Conservation (phyloP, 164 flowering plant genomes). For the Tetrastigma voinierianum region DNA sequence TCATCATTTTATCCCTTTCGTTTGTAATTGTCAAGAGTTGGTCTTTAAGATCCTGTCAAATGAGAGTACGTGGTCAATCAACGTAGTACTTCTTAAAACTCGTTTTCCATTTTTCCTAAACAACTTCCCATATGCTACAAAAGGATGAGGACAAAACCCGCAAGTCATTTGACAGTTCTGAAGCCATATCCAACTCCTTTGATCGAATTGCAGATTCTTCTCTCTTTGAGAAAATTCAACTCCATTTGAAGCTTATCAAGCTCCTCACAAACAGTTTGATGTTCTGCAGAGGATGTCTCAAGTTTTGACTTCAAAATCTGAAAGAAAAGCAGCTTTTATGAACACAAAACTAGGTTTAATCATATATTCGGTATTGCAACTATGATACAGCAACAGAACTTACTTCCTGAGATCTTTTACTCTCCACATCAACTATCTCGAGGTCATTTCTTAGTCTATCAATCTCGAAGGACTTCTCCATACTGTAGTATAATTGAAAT, state of each 20-base stretch:
- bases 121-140: background rate
- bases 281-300: constrained; percentile 25
- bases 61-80: background rate
- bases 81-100: background rate
- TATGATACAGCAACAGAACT: constrained; percentile 11
- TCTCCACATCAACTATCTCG: constrained; percentile 23
- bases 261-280: constrained; percentile 24
- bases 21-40: constrained; percentile 25
- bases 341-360: background rate
- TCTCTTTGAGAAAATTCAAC: constrained; percentile 21
- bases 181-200: constrained; percentile 16
- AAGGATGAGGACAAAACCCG: constrained; percentile 27
- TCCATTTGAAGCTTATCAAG: constrained; percentile 35
- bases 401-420: constrained; percentile 38
- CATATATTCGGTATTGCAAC: background rate
- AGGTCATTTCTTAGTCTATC: constrained; percentile 16
- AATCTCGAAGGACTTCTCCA: constrained; percentile 20
- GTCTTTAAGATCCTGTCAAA: constrained; percentile 20
- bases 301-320: constrained; percentile 30
- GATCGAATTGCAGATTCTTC: constrained; percentile 24
- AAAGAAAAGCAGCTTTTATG: background rate
- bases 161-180: constrained; percentile 17
- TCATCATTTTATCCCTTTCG: constrained; percentile 38
- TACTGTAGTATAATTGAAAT: constrained; percentile 9
- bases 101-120: no score